Evolutionary conservation across 495 filamentous ascomycete species (phyloP).

Genomic region (Aspergillus conjunctus): DNA sequence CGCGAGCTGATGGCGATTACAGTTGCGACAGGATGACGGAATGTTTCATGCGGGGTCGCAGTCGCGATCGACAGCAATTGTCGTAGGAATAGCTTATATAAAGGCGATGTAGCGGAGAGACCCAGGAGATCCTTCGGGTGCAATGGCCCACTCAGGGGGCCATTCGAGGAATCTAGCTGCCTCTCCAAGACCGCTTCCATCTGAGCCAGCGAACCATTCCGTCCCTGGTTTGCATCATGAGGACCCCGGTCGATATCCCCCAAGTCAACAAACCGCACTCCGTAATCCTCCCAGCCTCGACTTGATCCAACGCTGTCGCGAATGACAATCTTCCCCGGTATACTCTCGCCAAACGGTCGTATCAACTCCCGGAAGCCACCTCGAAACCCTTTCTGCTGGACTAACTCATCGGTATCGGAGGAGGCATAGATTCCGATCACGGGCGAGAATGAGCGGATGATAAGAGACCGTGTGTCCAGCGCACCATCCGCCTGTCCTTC

Average conservation of each 20-base stretch:
- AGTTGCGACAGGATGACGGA: conserved; percentile 93
- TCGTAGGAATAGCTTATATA: conserved; percentile 80
- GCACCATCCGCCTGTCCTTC: conserved; percentile 51
- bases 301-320: conserved; percentile 86
- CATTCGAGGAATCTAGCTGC: conserved; percentile 40
- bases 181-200: conserved; percentile 63
- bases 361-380: conserved; percentile 82
- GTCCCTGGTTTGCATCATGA: conserved; percentile 26
- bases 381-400: conserved; percentile 80
- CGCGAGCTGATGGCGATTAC: conserved; percentile 92
- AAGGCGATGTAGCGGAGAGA: conserved; percentile 54
- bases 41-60: conserved; percentile 83
- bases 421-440: conserved; percentile 84
- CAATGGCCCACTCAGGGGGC: conserved; percentile 36
- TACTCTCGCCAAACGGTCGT: conserved; percentile 85
- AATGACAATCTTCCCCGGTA: conserved; percentile 85
- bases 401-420: conserved; percentile 76
- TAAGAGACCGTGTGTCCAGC: conserved; percentile 71
- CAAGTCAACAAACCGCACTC: conserved; percentile 74
- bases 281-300: conserved; percentile 84
- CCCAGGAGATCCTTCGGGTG: conserved; percentile 36
- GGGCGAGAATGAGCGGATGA: conserved; percentile 83
- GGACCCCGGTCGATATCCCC: conserved; percentile 29
- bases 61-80: conserved; percentile 78
- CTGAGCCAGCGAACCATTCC: conserved; percentile 44